A percentile compares a stretch with the other conserved stretches of the same genome.
Conservation (phyloP, 495 filamentous ascomycete genomes). For the Poronia punctata region DNA sequence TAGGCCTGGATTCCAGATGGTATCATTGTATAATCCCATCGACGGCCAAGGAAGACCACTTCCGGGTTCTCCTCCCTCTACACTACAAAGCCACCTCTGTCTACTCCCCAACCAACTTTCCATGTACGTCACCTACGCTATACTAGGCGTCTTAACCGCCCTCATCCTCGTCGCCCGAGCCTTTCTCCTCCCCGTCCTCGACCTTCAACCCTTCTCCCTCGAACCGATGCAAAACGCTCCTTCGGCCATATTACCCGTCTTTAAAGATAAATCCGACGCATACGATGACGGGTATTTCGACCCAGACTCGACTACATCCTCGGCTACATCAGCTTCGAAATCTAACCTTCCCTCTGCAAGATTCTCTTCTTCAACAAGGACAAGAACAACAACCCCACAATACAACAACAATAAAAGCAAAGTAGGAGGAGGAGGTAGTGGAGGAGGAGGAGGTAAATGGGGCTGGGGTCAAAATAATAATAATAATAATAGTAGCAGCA, state of each 20-base stretch:
- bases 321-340: constrained; percentile 21
- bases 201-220: constrained; percentile 39
- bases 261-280: constrained; percentile 40
- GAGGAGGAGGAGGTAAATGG: too few relatives aligned
- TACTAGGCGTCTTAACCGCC: constrained; percentile 54
- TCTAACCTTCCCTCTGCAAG: constrained; percentile 20
- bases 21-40: constrained; percentile 88
- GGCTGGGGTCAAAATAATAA: constrained; percentile 24
- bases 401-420: constrained; percentile 8
- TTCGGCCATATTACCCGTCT: constrained; percentile 32
- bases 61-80: constrained; percentile 37
- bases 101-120: constrained; percentile 80
- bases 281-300: constrained; percentile 25
- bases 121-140: constrained; percentile 72
- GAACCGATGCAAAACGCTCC: constrained; percentile 19
- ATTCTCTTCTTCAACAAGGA: constrained; percentile 14
- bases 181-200: constrained; percentile 44
- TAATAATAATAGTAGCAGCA: too few relatives aligned
- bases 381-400: too few relatives aligned
- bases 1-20: constrained; percentile 77
- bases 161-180: constrained; percentile 54
- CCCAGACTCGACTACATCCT: constrained; percentile 14
- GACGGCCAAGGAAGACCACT: constrained; percentile 55
- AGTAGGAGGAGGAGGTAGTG: constrained; percentile 23
- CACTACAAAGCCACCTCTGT: constrained; percentile 83